Conservation (phyloP, 75 land plant species). For the Cupressus sempervirens region DNA sequence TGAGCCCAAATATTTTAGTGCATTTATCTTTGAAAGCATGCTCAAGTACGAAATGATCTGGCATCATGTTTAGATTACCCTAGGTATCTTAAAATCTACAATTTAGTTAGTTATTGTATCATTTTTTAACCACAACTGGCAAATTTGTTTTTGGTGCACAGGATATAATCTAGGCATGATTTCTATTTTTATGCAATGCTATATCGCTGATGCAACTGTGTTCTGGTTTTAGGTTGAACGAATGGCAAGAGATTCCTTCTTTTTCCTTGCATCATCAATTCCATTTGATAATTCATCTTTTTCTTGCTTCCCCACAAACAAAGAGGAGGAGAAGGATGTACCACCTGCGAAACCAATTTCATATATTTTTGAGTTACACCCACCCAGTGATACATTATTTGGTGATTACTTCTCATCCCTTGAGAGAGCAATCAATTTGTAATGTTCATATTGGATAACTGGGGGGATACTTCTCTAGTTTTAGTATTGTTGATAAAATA, state of each 20-base stretch:
- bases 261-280: not conserved
- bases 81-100: no score
- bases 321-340: not conserved
- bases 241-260: conserved; percentile 4
- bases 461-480: not conserved
- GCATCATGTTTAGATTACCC: no score
- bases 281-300: not conserved
- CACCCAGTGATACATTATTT: not conserved
- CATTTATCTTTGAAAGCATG: no score
- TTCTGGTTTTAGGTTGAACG: not conserved
- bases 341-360: conserved; percentile 4
- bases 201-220: not conserved
- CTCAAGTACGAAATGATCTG: no score
- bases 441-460: not conserved
- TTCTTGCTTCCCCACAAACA: not conserved
- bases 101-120: not conserved
- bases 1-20: no score
- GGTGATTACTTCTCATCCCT: not conserved
- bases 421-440: not conserved
- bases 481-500: not conserved
- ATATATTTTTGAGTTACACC: conserved; percentile 3
- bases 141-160: not conserved
- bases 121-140: not conserved
- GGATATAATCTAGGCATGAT: not conserved
- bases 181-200: not conserved